Conservation (phyloP, 441 rosid species). For the Corymbia citriodora region DNA sequence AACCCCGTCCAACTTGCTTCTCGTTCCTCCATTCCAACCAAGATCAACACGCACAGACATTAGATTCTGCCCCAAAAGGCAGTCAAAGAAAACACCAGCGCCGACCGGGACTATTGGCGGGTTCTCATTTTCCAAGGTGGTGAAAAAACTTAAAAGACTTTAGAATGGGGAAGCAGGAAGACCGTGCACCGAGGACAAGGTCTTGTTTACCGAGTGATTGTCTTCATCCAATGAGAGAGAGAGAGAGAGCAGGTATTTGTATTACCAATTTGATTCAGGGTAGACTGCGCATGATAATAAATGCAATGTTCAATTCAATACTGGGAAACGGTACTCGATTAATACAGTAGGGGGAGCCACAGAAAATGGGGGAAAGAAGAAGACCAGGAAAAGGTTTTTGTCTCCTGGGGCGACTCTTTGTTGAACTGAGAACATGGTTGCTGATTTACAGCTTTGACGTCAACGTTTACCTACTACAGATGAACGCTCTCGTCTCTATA, state of each 20-base stretch:
- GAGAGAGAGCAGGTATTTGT: not conserved
- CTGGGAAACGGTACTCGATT: not conserved
- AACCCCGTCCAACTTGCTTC: not conserved
- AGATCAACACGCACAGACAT: not conserved
- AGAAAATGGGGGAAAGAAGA: not conserved
- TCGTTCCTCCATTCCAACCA: not conserved
- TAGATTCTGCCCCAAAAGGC: not conserved
- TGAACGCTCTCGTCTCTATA: not conserved
- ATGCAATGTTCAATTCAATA: not conserved
- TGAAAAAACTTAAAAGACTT: not conserved
- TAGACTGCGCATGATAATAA: not conserved
- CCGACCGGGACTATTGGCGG: not conserved
- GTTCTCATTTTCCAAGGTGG: not conserved
- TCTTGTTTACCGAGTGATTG: not conserved
- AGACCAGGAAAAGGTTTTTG: not conserved
- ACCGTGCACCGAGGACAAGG: not conserved
- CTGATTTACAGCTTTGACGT: not conserved
- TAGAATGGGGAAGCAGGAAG: not conserved
- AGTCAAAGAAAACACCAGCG: not conserved
- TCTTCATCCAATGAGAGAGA: not conserved
- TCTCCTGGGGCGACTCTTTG: not conserved
- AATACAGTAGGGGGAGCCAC: not conserved
- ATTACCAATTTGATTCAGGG: not conserved
- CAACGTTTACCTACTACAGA: not conserved
- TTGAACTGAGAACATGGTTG: not conserved